Base-by-base conservation (phyloP, 257 asterid genomes). In the Fraxinus excelsior region DNA sequence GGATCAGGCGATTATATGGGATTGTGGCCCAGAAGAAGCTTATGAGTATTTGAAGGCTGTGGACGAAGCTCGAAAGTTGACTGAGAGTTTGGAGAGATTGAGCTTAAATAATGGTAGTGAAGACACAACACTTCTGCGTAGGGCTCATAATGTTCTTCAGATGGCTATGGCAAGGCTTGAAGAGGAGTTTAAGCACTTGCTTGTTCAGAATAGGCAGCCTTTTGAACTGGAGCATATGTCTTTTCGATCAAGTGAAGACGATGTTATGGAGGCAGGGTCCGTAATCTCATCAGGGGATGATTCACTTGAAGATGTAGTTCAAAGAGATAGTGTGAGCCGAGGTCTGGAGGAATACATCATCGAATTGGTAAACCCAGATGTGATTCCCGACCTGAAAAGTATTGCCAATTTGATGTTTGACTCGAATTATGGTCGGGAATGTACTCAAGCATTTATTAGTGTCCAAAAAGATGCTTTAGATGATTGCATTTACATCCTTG, bases 201-300 rank as follows among this genome's bases (percentile, higher is more conserved):
- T 95, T 19, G 91, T 95, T 19, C 97, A 93, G 64, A 88, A 91
- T 53, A 80, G 92, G 86, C 97, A 90, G 84, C 89, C 92, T 10
- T 89, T 93, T 72, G 99, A 93, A 91, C 97, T 90, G 0, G 99
- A 92, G 84, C 88, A 80, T 21, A 81, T 93, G 94, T 95, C 99
- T 5, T 95, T 95, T 68, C 94, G 97, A 3, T 95, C 98, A 0
- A 90, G 72, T 70, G 98, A 93, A 75, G 99, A 93, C 0, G 98
- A 94, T 68, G 65, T 77, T 0, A 71, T 85, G 32, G 98, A 91
- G 65, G 92, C 86, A 4, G 88, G 87, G 29, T 95, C 99, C 0
- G 87, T 86, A 64, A 70, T 88, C 38, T 95, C 98, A 0, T 95
- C 89, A 12, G 96, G 98, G 60, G 96, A 90, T 49, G 97, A 95